A percentile compares a stretch with the other conserved stretches of the same genome.
Evolutionary conservation across 2,329 filamentous ascomycete species (phyloP).

Genomic region (Microdochium nivale): DNA sequence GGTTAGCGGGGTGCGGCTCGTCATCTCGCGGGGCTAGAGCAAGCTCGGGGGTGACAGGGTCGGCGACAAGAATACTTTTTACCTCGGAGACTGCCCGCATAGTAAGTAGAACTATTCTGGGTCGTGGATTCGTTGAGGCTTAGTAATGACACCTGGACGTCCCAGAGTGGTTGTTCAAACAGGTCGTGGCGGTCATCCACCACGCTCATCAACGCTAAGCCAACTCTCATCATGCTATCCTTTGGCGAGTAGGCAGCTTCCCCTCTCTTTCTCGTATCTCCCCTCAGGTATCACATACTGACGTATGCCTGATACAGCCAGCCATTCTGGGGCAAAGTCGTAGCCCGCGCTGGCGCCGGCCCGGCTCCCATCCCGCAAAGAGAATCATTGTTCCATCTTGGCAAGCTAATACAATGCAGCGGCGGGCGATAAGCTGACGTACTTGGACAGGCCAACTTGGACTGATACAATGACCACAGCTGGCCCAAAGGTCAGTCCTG

Average conservation of each 20-base stretch:
- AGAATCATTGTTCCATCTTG: no score
- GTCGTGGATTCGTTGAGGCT: background rate
- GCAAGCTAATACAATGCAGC: no score
- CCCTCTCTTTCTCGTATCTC: no score
- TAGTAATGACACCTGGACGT: no score
- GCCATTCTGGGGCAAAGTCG: conserved; percentile 32
- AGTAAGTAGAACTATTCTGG: conserved; percentile 1
- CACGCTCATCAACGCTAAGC: conserved; percentile 41
- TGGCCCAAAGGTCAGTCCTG: no score
- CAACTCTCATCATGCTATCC: conserved; percentile 46
- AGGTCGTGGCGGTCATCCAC: conserved; percentile 45
- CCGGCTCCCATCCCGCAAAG: conserved; percentile 25
- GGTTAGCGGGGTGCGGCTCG: conserved; percentile 34
- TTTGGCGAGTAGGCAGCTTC: conserved; percentile 24
- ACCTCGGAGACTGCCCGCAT: conserved; percentile 46
- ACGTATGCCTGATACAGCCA: conserved; percentile 12
- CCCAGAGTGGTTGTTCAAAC: conserved; percentile 44
- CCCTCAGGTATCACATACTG: no score
- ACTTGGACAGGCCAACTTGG: no score
- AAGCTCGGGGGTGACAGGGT: conserved; percentile 7
- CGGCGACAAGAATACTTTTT: conserved; percentile 25
- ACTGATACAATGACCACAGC: no score
- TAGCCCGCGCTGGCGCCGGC: conserved; percentile 27
- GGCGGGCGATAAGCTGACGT: no score
- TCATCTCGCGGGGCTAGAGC: conserved; percentile 33